A percentile compares a stretch with the other conserved stretches of the same genome.
Conservation (phyloP, 441 rosid genomes). For the Oxalis stricta region DNA sequence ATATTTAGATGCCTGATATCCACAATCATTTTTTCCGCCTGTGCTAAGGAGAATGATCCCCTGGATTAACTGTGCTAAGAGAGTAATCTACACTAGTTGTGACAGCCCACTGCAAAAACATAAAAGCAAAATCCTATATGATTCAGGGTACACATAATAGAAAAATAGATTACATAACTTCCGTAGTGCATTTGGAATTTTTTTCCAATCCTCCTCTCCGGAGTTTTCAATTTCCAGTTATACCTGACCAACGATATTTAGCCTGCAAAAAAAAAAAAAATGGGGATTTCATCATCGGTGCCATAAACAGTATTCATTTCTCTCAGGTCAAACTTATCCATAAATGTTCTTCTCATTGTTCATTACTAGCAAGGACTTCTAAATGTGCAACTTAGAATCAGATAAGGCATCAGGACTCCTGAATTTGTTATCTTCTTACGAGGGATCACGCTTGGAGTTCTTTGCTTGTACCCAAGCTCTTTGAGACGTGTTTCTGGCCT, state of each 20-base stretch:
- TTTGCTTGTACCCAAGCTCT: constrained; percentile 93
- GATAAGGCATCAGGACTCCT: no score
- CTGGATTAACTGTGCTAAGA: constrained; percentile 74
- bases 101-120: constrained; percentile 95
- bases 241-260: constrained; percentile 95
- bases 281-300: no score
- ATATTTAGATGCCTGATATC: constrained; percentile 73
- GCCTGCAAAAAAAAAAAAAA: constrained; percentile 41
- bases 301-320: no score
- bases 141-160: no score
- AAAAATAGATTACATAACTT: no score
- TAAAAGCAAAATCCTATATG: constrained; percentile 2
- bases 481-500: constrained; percentile 59
- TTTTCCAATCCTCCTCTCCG: no score
- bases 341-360: no score
- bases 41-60: constrained; percentile 85
- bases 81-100: constrained; percentile 88
- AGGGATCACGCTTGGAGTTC: constrained; percentile 93
- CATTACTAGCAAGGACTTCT: no score
- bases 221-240: constrained; percentile 1
- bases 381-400: background rate
- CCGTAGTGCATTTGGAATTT: no score
- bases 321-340: no score
- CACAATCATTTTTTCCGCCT: constrained; percentile 88
- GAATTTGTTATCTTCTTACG: no score